Percentiles rank a stretch among this genome's conserved stretches.
Conservation (phyloP, 306 rosid genomes). For the Cicer chorassanicum region DNA sequence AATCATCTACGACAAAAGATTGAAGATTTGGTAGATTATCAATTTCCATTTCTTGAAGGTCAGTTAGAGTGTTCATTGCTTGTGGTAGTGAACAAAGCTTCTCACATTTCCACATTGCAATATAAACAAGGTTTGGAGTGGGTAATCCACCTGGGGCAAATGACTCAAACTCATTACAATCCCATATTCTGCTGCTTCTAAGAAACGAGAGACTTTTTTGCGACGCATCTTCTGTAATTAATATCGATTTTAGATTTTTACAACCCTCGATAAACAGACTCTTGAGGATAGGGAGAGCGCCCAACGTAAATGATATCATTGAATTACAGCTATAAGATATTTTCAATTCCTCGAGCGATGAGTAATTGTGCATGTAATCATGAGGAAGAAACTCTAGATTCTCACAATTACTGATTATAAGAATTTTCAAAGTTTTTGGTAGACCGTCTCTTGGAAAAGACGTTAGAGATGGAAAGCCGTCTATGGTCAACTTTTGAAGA, state of each 20-base stretch:
- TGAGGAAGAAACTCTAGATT: constrained; percentile 25
- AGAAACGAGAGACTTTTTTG: constrained; percentile 11
- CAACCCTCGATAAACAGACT: not conserved
- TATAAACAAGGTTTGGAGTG: not conserved
- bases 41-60: not conserved
- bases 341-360: not conserved
- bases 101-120: not conserved
- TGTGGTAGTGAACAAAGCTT: constrained; percentile 6
- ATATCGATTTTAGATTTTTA: not conserved
- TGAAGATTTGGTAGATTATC: not conserved
- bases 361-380: not conserved
- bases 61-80: not conserved
- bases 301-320: constrained; percentile 7
- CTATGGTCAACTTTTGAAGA: not conserved
- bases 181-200: not conserved
- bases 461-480: not conserved
- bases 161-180: not conserved
- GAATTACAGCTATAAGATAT: not conserved
- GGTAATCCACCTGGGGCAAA: not conserved
- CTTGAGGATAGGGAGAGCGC: constrained; percentile 16
- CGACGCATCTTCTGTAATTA: not conserved
- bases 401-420: not conserved
- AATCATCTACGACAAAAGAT: not conserved
- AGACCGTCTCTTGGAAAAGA: constrained; percentile 30
- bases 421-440: not conserved